Evolutionary conservation across 2,329 filamentous ascomycete genomes (phyloP).

Genomic region (Aspergillus flavus): DNA sequence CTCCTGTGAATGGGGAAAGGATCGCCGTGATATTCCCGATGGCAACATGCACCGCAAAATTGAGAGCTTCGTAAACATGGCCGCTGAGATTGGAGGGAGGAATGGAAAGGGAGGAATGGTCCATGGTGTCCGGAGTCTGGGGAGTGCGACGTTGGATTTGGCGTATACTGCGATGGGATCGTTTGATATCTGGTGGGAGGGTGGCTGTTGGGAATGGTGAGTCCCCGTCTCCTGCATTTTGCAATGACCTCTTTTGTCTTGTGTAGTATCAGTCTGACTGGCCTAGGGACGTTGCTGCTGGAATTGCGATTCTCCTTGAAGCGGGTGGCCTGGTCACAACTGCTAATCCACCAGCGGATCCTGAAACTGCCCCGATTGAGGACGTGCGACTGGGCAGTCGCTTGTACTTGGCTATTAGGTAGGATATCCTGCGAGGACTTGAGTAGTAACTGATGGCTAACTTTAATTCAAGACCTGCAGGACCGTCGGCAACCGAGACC

Average conservation of each 20-base stretch:
- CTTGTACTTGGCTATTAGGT: conserved; percentile 71
- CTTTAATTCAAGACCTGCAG: conserved; percentile 58
- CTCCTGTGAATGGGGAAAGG: conserved; percentile 79
- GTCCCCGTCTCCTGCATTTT: conserved; percentile 22
- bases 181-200: conserved; percentile 83
- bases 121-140: conserved; percentile 72
- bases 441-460: neutral
- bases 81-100: conserved; percentile 64
- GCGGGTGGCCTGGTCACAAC: conserved; percentile 74
- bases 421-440: conserved; percentile 10
- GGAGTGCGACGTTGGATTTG: conserved; percentile 72
- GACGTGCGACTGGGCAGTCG: conserved; percentile 67
- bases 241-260: neutral
- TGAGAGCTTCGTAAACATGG: conserved; percentile 75
- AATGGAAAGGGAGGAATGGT: conserved; percentile 75
- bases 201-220: conserved; percentile 78
- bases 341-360: conserved; percentile 68
- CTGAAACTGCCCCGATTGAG: conserved; percentile 58
- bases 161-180: conserved; percentile 75
- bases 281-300: conserved; percentile 70
- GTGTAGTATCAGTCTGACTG: conserved; percentile 3
- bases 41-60: conserved; percentile 73
- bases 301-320: conserved; percentile 71
- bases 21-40: conserved; percentile 65
- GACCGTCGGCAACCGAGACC: conserved; percentile 62